Evolutionary conservation across 23 red algal species (phyloP).

Genomic region (Agarophyton chilense): DNA sequence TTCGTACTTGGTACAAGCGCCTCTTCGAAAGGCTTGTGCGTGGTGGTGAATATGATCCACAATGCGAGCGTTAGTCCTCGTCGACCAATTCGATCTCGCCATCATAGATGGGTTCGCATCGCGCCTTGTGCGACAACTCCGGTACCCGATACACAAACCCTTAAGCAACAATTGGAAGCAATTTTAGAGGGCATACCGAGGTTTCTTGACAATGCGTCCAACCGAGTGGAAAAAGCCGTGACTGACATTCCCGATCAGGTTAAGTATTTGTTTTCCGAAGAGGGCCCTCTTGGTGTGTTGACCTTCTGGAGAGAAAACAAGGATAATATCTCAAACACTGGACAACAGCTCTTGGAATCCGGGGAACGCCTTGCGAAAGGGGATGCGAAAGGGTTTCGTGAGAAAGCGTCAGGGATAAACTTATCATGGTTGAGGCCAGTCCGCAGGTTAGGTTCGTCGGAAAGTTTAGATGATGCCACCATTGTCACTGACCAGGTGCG

Average conservation of each 20-base stretch:
- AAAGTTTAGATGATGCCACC: not conserved
- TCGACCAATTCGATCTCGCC: not conserved
- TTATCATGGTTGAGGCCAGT: constrained; percentile 20
- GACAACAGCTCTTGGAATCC: constrained; percentile 27
- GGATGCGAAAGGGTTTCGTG: constrained; percentile 23
- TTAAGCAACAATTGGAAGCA: constrained; percentile 29
- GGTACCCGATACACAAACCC: not conserved
- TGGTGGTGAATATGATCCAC: not conserved
- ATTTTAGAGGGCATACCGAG: constrained; percentile 32
- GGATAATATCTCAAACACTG: constrained; percentile 12
- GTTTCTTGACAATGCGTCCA: constrained; percentile 16
- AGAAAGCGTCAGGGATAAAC: constrained; percentile 41
- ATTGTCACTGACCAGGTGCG: not conserved
- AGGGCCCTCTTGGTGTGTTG: constrained; percentile 36
- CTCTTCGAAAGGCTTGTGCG: too few relatives aligned
- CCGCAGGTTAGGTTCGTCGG: not conserved
- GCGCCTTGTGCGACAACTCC: not conserved
- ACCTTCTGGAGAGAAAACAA: constrained; percentile 56
- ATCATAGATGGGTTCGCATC: not conserved
- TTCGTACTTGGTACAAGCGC: too few relatives aligned
- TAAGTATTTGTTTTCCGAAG: constrained; percentile 35
- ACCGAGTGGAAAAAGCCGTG: not conserved
- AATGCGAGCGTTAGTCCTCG: not conserved
- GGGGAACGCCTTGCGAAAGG: constrained; percentile 22
- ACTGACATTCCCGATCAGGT: constrained; percentile 9